Conservation (phyloP, 805 yeast genomes). For the Wickerhamiella sorbophila region DNA sequence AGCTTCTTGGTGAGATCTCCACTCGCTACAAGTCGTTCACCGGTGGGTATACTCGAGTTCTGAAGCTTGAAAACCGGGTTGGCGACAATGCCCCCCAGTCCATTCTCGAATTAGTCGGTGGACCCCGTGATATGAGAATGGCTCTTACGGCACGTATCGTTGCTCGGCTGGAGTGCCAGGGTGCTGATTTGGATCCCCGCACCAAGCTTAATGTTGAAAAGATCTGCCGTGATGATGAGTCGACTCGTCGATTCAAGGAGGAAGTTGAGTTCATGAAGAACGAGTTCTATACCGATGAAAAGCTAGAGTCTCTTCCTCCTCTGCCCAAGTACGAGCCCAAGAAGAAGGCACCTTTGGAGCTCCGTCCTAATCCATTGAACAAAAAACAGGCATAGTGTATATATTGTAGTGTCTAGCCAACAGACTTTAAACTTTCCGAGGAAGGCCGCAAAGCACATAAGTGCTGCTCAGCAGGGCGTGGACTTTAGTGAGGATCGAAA, state of each 20-base stretch:
- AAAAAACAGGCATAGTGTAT: background rate
- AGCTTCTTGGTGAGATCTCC: slow-evolving; percentile 49
- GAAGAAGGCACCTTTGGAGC: slow-evolving; percentile 4
- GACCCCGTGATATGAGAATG: slow-evolving; percentile 52
- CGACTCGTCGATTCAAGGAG: slow-evolving; percentile 38
- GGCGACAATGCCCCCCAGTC: slow-evolving; percentile 89
- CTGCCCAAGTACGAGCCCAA: slow-evolving; percentile 19
- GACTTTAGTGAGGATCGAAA: too few relatives aligned
- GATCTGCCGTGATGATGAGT: slow-evolving; percentile 36
- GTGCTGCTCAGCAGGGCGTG: too few relatives aligned
- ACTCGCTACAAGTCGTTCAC: slow-evolving; percentile 46
- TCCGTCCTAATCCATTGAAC: background rate
- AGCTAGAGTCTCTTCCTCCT: slow-evolving; percentile 3
- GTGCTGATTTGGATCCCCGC: slow-evolving; percentile 35
- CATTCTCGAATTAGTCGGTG: slow-evolving; percentile 73
- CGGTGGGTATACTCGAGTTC: slow-evolving; percentile 78
- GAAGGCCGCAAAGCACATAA: too few relatives aligned
- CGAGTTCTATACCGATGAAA: slow-evolving; percentile 22
- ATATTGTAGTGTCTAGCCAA: too few relatives aligned
- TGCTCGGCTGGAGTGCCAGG: slow-evolving; percentile 63
- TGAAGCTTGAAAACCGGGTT: slow-evolving; percentile 68
- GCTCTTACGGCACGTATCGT: slow-evolving; percentile 72
- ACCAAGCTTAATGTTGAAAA: slow-evolving; percentile 45
- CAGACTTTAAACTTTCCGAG: too few relatives aligned
- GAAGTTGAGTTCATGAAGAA: slow-evolving; percentile 46